Percentiles rank a stretch among this genome's conserved stretches.
Conservation (phyloP, 495 filamentous ascomycete species). For the Amphirosellinia nigrospora region DNA sequence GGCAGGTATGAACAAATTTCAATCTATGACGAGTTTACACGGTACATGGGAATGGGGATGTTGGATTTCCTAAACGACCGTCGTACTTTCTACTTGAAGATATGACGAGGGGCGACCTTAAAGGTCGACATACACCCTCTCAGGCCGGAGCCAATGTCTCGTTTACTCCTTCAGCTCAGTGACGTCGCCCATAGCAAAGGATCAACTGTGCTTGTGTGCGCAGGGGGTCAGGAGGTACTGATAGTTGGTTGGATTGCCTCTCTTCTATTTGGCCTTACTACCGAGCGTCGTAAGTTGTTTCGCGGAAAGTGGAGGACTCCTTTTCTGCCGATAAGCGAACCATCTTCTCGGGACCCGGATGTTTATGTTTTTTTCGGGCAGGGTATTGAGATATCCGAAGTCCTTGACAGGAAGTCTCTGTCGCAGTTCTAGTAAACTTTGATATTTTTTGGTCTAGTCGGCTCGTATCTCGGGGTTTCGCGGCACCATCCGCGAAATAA, state of each 20-base stretch:
- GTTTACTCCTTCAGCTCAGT: background rate
- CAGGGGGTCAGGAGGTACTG: background rate
- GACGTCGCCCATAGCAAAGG: background rate
- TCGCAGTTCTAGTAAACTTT: background rate
- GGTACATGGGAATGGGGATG: no score
- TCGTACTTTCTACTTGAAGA: background rate
- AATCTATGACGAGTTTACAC: no score
- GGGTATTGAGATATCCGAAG: background rate
- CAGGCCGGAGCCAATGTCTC: background rate
- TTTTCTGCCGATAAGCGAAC: background rate
- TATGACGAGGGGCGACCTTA: background rate
- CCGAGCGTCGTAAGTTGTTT: background rate
- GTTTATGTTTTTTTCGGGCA: background rate
- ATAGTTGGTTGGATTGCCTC: background rate
- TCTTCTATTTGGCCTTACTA: background rate
- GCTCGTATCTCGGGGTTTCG: background rate
- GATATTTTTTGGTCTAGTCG: background rate
- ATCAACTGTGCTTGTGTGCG: background rate
- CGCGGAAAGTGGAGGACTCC: background rate
- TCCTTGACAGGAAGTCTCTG: background rate
- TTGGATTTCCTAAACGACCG: no score
- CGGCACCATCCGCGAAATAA: no score
- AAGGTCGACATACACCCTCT: background rate
- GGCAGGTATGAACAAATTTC: no score
- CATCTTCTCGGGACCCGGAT: background rate